Percentiles rank a stretch among this genome's conserved stretches.
Conservation (phyloP, 768 basidiomycete species). For the Leucocoprinus sp. region DNA sequence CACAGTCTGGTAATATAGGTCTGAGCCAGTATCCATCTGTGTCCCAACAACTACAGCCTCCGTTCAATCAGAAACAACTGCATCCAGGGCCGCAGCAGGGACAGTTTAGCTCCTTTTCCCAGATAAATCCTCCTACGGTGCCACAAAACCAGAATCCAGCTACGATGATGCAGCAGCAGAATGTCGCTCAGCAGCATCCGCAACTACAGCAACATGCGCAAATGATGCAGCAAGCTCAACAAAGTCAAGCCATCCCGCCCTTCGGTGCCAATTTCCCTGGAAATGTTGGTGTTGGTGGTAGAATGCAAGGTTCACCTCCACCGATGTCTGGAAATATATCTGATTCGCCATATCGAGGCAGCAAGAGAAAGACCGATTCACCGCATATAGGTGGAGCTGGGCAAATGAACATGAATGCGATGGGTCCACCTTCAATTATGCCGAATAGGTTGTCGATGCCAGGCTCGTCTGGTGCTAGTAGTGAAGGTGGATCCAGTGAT, state of each 20-base stretch:
- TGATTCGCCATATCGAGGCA: constrained; percentile 23
- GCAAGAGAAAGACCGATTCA: constrained; percentile 23
- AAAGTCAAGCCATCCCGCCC: neutral
- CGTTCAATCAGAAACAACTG: constrained; percentile 1
- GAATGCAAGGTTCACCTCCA: constrained; percentile 11
- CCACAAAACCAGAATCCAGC: constrained; percentile 4
- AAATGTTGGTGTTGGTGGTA: neutral
- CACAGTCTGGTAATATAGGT: neutral
- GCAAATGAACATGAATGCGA: constrained; percentile 1
- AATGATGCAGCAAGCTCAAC: constrained; percentile 1
- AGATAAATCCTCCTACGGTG: constrained; percentile 5
- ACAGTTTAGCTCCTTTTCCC: constrained; percentile 6
- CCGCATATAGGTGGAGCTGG: constrained; percentile 12
- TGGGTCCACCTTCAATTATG: constrained; percentile 17
- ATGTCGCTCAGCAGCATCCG: constrained; percentile 1
- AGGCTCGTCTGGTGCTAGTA: neutral
- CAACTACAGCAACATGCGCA: constrained; percentile 5
- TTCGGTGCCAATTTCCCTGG: constrained; percentile 4
- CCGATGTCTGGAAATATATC: constrained; percentile 6
- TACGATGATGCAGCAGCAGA: constrained; percentile 7
- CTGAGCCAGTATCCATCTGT: constrained; percentile 5
- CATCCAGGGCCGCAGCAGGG: neutral
- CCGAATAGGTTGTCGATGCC: constrained; percentile 10
- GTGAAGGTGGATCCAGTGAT: neutral
- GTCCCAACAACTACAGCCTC: constrained; percentile 2